Evolutionary conservation across 768 basidiomycete genomes (phyloP).

Genomic region (Russula lepida): DNA sequence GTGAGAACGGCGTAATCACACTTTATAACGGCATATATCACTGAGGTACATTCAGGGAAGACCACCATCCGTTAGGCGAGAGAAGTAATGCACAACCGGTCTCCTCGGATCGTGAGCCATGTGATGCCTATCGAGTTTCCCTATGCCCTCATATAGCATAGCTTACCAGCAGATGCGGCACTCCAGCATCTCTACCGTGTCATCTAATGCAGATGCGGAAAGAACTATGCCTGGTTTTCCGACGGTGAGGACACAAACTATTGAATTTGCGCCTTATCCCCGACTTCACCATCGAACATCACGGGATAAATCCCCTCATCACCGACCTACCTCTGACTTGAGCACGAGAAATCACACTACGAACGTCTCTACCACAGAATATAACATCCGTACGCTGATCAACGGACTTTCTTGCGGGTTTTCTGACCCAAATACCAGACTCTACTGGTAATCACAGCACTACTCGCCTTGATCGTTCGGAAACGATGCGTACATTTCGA

Average conservation of each 20-base stretch:
- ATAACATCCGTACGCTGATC: conserved; percentile 11
- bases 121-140: neutral
- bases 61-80: neutral
- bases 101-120: conserved; percentile 4
- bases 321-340: neutral
- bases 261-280: conserved; percentile 44
- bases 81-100: neutral
- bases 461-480: conserved; percentile 16
- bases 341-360: neutral
- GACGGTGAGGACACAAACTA: conserved; percentile 38
- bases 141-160: neutral
- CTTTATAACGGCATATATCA: neutral
- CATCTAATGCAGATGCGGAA: neutral
- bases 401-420: neutral
- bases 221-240: neutral
- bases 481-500: conserved; percentile 20
- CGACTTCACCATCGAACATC: conserved; percentile 23
- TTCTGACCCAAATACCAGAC: neutral
- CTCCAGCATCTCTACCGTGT: neutral
- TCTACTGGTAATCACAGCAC: conserved; percentile 14
- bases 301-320: conserved; percentile 14
- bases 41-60: neutral
- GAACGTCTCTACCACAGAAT: neutral
- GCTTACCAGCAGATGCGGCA: neutral
- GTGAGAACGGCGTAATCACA: neutral